Evolutionary conservation across 805 yeast species (phyloP), one percentile per base, ranked within the genome.

Genomic region (Debaryomyces maramus): DNA sequence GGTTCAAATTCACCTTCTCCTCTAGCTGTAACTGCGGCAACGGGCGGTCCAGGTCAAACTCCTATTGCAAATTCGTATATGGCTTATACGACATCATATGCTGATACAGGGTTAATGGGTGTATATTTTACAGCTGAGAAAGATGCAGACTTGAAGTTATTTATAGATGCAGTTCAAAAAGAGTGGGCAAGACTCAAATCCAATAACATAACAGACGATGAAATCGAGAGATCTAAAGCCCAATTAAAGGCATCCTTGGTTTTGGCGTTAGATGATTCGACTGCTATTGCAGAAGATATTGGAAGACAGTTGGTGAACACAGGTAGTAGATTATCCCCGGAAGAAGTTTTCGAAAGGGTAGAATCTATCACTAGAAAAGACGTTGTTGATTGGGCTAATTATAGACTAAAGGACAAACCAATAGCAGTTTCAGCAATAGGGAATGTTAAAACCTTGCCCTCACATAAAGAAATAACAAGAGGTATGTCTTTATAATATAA

Each of bases 51-150:
- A 44, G 73, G 74, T 45, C 71, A 70, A 13, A 69, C 76, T 13
- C 85, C 88, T 3, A 68, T 89, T 43, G 97, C 97, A 40, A 93
- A 93, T 67, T 86, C 96, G 6, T 93, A 84, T 69, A 85, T 89
- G 96, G 88, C 97, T 5, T 93, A 91, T 67, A 87, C 96, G 21
- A 93, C 99, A 2, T 87, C 96, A 1, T 93, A 93, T 65, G 90
- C 97, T 8, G 99, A 93, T 66, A 86, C 97, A 9, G 99, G 99
- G 6, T 70, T 93, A 39, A 91, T 97, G 97, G 99, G 99, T 24
- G 84, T 91, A 53, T 93, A 93, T 60, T 74, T 93, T 44, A 88
- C 88, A 6, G 80, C 95, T 16, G 97, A 91, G 52, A 83, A 81
- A 56, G 76, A 75, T 47, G 75, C 81, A 21, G 72, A 85, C 48